phyloP scores from a whole-genome alignment of 1,139 yeast species.

The Debaryomyces coudertii region DNA sequence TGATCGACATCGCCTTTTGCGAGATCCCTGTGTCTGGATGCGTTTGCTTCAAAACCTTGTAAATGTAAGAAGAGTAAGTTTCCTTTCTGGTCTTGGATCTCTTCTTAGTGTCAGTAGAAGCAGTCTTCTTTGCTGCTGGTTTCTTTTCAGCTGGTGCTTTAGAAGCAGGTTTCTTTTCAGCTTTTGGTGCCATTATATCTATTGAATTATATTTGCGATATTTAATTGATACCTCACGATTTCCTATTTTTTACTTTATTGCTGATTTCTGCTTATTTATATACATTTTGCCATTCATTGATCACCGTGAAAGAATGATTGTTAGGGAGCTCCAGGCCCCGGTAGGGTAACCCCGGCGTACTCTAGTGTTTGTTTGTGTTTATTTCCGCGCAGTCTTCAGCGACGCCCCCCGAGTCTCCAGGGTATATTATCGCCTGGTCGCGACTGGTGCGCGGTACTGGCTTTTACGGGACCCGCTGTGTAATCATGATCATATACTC shows the following conservation, averaged over 20 bases:
- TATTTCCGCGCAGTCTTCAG: background rate
- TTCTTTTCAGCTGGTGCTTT: conserved; percentile 98
- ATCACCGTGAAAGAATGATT: conserved; percentile 3
- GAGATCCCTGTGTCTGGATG: conserved; percentile 99
- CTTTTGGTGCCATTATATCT: conserved; percentile 87
- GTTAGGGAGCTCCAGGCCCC: conserved; percentile 1
- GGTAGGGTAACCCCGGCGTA: conserved; percentile 7
- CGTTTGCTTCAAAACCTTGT: conserved; percentile 98
- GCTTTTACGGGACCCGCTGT: background rate
- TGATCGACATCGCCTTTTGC: conserved; percentile 98
- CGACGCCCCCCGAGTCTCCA: background rate
- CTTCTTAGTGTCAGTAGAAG: conserved; percentile 84
- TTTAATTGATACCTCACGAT: conserved; percentile 4
- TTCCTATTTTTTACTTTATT: background rate
- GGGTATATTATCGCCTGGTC: conserved; percentile 1
- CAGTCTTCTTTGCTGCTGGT: conserved; percentile 94
- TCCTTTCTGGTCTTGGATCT: conserved; percentile 98
- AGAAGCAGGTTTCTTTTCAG: conserved; percentile 98
- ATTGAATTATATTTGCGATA: conserved; percentile 11
- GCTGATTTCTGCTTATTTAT: conserved; percentile 16
- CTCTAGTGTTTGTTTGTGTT: conserved; percentile 8
- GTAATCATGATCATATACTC: conserved; percentile 1
- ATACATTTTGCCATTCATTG: conserved; percentile 17
- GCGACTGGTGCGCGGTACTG: conserved; percentile 5
- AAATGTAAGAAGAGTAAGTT: conserved; percentile 97